A percentile compares a stretch with the other conserved stretches of the same genome.
These are phyloP conservation scores for Macrophomina phaseolina DNA, from an alignment of 2,329 filamentous ascomycete genomes.

Conservation along the genomic window DNA sequence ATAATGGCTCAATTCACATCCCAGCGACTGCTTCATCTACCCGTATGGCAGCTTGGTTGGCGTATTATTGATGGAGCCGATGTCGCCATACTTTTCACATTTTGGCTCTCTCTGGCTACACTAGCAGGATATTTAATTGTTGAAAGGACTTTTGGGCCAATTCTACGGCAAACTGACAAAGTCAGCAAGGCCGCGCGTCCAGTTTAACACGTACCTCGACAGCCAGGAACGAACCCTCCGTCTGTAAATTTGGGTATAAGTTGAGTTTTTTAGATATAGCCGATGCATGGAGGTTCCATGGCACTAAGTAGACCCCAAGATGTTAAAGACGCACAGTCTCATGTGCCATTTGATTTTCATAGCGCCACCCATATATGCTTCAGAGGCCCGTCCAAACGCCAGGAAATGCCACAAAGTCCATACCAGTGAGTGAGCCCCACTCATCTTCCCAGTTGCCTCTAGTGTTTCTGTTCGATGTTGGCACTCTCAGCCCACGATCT, in stretches of 20 bases:
- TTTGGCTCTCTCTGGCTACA: too few relatives aligned
- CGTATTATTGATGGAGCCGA: too few relatives aligned
- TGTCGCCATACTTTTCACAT: too few relatives aligned
- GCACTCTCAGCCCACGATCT: conserved; percentile 49
- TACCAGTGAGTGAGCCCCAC: too few relatives aligned
- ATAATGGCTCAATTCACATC: too few relatives aligned
- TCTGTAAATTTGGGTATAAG: background rate
- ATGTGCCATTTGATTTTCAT: background rate
- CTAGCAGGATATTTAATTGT: too few relatives aligned
- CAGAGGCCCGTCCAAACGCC: background rate
- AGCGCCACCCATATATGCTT: background rate
- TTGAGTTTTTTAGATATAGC: background rate
- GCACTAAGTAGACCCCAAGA: background rate
- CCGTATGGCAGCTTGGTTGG: too few relatives aligned
- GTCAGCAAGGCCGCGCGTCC: too few relatives aligned
- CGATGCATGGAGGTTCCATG: background rate
- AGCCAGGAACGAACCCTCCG: background rate
- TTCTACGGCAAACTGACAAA: too few relatives aligned
- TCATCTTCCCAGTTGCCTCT: too few relatives aligned
- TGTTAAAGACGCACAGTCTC: background rate
- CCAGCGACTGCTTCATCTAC: too few relatives aligned
- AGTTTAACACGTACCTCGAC: background rate
- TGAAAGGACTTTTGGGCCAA: too few relatives aligned
- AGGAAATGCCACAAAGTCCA: background rate
- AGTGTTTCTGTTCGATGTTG: background rate